phyloP scores from a whole-genome alignment of 129 eudicot species.

The Cynara cardunculus region DNA sequence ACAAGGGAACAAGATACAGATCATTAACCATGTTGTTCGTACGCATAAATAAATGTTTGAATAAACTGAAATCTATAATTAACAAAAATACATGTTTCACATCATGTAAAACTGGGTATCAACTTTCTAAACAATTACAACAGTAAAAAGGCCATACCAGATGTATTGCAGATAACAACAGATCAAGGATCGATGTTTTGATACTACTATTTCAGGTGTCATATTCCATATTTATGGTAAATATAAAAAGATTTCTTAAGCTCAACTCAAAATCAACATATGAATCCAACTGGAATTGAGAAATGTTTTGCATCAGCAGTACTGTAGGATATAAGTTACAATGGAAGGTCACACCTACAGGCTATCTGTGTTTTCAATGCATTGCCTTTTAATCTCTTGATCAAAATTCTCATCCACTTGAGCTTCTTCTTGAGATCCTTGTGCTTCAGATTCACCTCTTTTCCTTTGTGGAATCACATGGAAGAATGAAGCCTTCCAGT shows the following conservation, averaged over 20 bases:
- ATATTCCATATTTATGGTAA: background rate
- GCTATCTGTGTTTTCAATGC: conserved; percentile 30
- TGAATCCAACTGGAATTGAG: background rate
- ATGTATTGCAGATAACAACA: background rate
- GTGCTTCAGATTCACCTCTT: conserved; percentile 58
- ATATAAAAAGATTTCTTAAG: background rate
- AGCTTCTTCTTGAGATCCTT: conserved; percentile 25
- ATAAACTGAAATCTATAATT: background rate
- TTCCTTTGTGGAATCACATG: conserved; percentile 87
- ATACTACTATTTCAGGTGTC: background rate
- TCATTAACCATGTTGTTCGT: background rate
- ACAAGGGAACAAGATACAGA: background rate
- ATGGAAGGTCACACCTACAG: background rate
- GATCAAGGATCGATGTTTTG: background rate
- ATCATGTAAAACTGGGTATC: background rate
- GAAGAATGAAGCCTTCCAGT: conserved; percentile 86
- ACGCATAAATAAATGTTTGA: background rate
- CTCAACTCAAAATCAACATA: conserved; percentile 8
- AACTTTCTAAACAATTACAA: background rate
- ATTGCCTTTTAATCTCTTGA: conserved; percentile 50
- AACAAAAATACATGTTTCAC: background rate
- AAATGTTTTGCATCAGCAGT: background rate
- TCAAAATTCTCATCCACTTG: conserved; percentile 37
- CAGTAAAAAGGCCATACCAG: background rate
- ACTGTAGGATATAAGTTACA: background rate